A percentile compares a stretch with the other conserved stretches of the same genome.
Evolutionary conservation across 2,329 filamentous ascomycete genomes (phyloP).

Genomic region (Stachybotrys chartarum): DNA sequence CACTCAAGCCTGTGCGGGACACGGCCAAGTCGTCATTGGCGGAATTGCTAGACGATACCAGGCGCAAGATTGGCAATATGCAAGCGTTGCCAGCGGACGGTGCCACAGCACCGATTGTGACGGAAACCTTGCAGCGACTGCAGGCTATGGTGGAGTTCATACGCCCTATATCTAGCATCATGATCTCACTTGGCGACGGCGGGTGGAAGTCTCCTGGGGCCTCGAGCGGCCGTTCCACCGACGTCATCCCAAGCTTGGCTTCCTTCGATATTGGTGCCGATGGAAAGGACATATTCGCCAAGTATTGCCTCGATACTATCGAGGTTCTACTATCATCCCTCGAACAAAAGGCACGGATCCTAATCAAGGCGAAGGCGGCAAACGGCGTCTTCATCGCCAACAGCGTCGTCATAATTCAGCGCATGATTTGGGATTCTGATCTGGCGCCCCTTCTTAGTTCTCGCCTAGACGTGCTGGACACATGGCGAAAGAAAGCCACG

Average conservation of each 20-base stretch:
- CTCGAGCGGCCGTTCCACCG: conserved; percentile 47
- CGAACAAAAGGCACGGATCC: conserved; percentile 62
- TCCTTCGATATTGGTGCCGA: conserved; percentile 87
- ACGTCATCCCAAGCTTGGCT: conserved; percentile 62
- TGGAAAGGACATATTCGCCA: conserved; percentile 77
- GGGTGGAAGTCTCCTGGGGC: conserved; percentile 64
- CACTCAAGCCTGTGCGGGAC: conserved; percentile 82
- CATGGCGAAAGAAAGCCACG: conserved; percentile 82
- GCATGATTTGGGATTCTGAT: conserved; percentile 76
- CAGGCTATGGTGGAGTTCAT: conserved; percentile 84
- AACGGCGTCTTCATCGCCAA: conserved; percentile 90
- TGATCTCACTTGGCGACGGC: conserved; percentile 87
- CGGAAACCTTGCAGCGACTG: conserved; percentile 78
- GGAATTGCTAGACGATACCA: conserved; percentile 78
- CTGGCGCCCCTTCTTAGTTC: conserved; percentile 64
- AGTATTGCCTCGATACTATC: conserved; percentile 86
- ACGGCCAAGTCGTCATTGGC: conserved; percentile 82
- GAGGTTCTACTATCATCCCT: conserved; percentile 71
- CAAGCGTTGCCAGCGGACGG: conserved; percentile 70
- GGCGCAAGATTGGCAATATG: conserved; percentile 58
- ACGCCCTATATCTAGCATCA: conserved; percentile 76
- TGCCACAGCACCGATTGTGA: conserved; percentile 67
- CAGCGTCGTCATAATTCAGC: conserved; percentile 74
- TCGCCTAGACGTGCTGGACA: conserved; percentile 62
- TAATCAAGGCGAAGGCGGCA: conserved; percentile 71